Conservation (phyloP, 2,329 filamentous ascomycete species). For the Rhinocladiella similis region DNA sequence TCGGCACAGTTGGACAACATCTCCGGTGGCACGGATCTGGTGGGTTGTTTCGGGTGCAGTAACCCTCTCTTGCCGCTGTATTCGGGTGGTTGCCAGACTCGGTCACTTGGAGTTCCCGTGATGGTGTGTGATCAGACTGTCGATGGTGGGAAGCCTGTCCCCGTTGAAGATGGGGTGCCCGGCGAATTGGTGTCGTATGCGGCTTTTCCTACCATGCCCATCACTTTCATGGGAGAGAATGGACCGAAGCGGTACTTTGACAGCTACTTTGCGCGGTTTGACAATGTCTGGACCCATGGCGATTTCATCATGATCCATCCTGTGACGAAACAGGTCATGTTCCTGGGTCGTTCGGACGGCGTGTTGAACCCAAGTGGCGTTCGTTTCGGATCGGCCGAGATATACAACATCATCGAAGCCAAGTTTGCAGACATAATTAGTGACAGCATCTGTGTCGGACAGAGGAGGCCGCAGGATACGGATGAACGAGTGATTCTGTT, state of each 20-base stretch:
- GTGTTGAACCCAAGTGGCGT: constrained; percentile 78
- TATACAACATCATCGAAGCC: constrained; percentile 78
- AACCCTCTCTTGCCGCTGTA: constrained; percentile 70
- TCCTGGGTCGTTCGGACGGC: constrained; percentile 63
- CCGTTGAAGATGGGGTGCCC: constrained; percentile 63
- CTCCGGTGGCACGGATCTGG: constrained; percentile 57
- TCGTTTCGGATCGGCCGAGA: constrained; percentile 89
- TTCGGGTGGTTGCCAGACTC: constrained; percentile 57
- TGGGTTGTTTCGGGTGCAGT: constrained; percentile 42
- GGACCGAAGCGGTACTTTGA: constrained; percentile 57
- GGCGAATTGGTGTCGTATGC: constrained; percentile 73
- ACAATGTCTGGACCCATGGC: constrained; percentile 75
- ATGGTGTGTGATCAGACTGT: constrained; percentile 58
- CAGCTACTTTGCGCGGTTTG: constrained; percentile 33
- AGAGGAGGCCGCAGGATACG: constrained; percentile 61
- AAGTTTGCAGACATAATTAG: constrained; percentile 62
- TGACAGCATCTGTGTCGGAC: constrained; percentile 79
- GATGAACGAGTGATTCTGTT: constrained; percentile 63
- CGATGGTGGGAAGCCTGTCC: constrained; percentile 38
- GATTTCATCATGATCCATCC: constrained; percentile 76
- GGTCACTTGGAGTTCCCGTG: constrained; percentile 54
- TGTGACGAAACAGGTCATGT: constrained; percentile 61
- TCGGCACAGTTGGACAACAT: constrained; percentile 23
- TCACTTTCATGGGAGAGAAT: constrained; percentile 59
- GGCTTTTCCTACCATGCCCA: constrained; percentile 74